These are phyloP conservation scores for Zostera marina DNA, from an alignment of 116 monocot genomes.

Conservation along the genomic window DNA sequence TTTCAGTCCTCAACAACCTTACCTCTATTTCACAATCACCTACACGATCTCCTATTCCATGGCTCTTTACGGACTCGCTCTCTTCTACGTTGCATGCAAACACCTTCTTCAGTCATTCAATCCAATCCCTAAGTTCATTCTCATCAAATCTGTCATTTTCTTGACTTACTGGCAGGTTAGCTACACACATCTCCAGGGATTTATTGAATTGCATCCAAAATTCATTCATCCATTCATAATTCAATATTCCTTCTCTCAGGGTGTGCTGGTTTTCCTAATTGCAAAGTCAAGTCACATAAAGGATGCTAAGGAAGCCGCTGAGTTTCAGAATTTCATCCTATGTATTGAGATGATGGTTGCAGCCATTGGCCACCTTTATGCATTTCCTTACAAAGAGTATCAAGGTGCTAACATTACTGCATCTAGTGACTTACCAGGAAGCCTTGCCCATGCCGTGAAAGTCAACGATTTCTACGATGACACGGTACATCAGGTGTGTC, in stretches of 20 bases:
- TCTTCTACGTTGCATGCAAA: conserved; percentile 90
- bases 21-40: conserved; percentile 90
- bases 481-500: conserved; percentile 79
- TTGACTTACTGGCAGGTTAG: conserved; percentile 92
- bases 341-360: conserved; percentile 93
- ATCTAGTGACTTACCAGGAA: conserved; percentile 49
- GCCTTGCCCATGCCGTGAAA: conserved; percentile 74
- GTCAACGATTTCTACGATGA: conserved; percentile 97
- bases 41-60: conserved; percentile 87
- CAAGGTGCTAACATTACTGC: conserved; percentile 81
- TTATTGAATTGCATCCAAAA: no score
- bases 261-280: conserved; percentile 88
- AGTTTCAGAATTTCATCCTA: conserved; percentile 75
- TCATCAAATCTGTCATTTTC: conserved; percentile 87
- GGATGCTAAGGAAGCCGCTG: conserved; percentile 69
- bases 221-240: neutral
- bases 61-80: conserved; percentile 76
- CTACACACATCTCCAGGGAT: no score
- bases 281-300: conserved; percentile 74
- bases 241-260: conserved; percentile 18
- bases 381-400: conserved; percentile 96
- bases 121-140: conserved; percentile 79
- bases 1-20: conserved; percentile 74
- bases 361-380: conserved; percentile 78
- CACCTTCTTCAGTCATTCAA: conserved; percentile 87